Evolutionary conservation across 2,329 filamentous ascomycete genomes (phyloP).

Genomic region (Cytospora mali): DNA sequence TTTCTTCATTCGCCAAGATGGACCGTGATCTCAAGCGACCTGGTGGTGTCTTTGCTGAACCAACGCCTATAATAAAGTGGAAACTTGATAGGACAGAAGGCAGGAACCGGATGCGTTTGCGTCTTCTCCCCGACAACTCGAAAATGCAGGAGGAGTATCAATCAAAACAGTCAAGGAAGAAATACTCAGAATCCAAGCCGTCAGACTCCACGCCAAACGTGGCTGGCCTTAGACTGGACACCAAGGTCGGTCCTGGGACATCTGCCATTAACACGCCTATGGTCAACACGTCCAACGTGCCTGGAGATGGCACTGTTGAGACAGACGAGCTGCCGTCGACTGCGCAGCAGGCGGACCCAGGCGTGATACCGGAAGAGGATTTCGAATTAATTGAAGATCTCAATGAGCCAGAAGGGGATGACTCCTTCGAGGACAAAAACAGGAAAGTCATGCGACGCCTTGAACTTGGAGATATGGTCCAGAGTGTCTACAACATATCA

Average conservation of each 20-base stretch:
- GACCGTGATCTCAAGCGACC: slow-evolving; percentile 77
- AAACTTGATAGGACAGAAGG: slow-evolving; percentile 95
- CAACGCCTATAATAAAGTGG: slow-evolving; percentile 68
- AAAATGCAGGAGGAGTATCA: slow-evolving; percentile 74
- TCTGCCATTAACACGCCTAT: slow-evolving; percentile 16
- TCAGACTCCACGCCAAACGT: slow-evolving; percentile 30
- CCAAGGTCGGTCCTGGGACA: slow-evolving; percentile 35
- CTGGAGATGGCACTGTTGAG: slow-evolving; percentile 27
- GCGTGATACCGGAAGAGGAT: slow-evolving; percentile 72
- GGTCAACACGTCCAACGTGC: slow-evolving; percentile 21
- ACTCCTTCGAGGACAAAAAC: slow-evolving; percentile 94
- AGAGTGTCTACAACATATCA: slow-evolving; percentile 93
- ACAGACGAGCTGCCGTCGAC: slow-evolving; percentile 32
- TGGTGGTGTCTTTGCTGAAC: slow-evolving; percentile 76
- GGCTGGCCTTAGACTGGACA: slow-evolving; percentile 26
- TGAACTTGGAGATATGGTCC: slow-evolving; percentile 86
- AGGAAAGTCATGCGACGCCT: slow-evolving; percentile 95
- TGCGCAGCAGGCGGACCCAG: slow-evolving; percentile 34
- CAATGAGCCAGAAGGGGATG: slow-evolving; percentile 74
- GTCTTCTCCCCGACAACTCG: slow-evolving; percentile 77
- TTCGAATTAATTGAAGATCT: slow-evolving; percentile 96
- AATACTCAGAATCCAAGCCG: slow-evolving; percentile 31
- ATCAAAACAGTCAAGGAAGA: slow-evolving; percentile 61
- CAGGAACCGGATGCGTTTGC: slow-evolving; percentile 89
- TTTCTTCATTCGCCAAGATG: slow-evolving; percentile 75